Evolutionary conservation across 2,329 filamentous ascomycete genomes (phyloP), one percentile per base, ranked within the genome.

Genomic region (Elsinoe fawcettii): DNA sequence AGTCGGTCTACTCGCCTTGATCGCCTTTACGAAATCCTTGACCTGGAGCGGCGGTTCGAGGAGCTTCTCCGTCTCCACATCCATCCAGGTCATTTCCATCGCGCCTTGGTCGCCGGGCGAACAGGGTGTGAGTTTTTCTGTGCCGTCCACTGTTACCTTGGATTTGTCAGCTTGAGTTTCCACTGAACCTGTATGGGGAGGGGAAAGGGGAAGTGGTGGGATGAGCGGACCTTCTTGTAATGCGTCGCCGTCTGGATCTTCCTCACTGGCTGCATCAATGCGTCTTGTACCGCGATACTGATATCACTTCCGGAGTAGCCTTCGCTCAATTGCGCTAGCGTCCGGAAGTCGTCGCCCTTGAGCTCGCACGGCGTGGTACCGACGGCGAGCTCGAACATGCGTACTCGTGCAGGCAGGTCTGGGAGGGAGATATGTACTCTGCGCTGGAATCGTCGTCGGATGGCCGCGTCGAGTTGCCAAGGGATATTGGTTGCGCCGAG

Each of bases 261-360:
- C 61, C 93, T 82, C 60, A 99, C 88, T 1, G 93, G 95, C 68
- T 96, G 90, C 93, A 99, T 99, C 37, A 99, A 77, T 0, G 93
- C 93, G 69, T 95, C 88, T 71, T 99, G 93, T 18, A 97, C 93
- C 2, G 90, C 90, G 68, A 97, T 97, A 66, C 81, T 84, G 65
- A 99, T 97, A 82, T 99, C 93, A 62, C 88, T 95, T 34, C 93
- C 93, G 0, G 91, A 96, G 73, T 96, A 99, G 0, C 93, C 93
- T 59, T 97, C 92, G 54, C 89, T 90, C 67, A 92, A 76, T 65
- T 87, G 80, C 2, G 87, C 90, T 62, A 99, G 75, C 58, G 85
- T 82, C 64, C 85, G 83, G 72, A 84, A 97, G 70, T 99, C 93
- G 32, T 83, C 80, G 14, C 81, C 74, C 58, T 83, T 84, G 60